Evolutionary conservation across 495 filamentous ascomycete species (phyloP), one percentile per base, ranked within the genome.

Genomic region (Hapsidospora chrysogenum): DNA sequence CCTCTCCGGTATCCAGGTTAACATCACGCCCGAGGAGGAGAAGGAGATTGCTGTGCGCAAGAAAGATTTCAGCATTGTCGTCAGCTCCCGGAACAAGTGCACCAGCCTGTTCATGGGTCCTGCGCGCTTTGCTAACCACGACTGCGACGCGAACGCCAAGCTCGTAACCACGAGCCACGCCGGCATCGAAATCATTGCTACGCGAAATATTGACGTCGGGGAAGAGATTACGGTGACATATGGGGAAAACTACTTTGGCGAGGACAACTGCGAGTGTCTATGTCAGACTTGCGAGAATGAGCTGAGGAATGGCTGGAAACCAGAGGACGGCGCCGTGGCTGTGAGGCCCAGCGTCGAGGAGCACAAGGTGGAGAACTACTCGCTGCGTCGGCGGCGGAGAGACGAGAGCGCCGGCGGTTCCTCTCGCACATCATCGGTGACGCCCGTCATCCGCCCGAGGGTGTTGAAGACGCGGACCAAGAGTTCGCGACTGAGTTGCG

Each of bases 221-320:
- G 86, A 95, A 38, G 89, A 96, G 53, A 92, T 99, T 41, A 96
- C 92, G 0, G 86, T 96, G 1, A 81, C 72, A 3, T 99, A 99
- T 50, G 81, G 86, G 9, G 85, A 92, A 21, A 80, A 89, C 47
- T 99, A 99, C 50, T 99, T 99, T 54, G 89, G 92, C 3, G 74
- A 78, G 25, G 76, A 85, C 45, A 99, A 99, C 45, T 82, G 83
- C 48, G 92, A 99, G 51, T 99, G 89, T 53, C 63, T 99, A 2
- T 99, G 89, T 52, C 58, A 63, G 38, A 86, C 81, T 0, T 99
- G 89, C 47, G 89, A 99, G 56, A 55, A 63, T n/a, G 57, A 62
- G 9, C 59, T 65, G 37, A 60, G 67, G 18, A 93, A 92, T 54
- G 92, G 89, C 6, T 97, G 92, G 92, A 62, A 71, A 15, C 59